Evolutionary conservation across 495 filamentous ascomycete species (phyloP).

Genomic region (Evernia prunastri): DNA sequence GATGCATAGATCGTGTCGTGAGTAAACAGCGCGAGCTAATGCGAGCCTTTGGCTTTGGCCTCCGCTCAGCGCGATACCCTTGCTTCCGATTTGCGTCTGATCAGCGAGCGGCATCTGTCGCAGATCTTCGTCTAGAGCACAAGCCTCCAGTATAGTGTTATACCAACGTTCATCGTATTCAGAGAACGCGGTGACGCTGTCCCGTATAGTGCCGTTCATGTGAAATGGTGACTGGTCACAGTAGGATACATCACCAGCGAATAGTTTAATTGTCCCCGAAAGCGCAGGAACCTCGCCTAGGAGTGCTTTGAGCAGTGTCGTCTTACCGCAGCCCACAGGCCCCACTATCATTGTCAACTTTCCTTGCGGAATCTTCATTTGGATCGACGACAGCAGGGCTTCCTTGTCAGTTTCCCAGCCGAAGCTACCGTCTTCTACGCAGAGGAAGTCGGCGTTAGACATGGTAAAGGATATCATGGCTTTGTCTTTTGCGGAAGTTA

Average conservation of each 20-base stretch:
- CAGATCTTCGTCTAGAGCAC: conserved; percentile 53
- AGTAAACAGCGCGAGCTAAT: conserved; percentile 53
- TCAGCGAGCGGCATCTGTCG: conserved; percentile 49
- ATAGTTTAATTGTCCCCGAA: conserved; percentile 38
- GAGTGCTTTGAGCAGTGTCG: conserved; percentile 50
- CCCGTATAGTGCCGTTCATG: conserved; percentile 51
- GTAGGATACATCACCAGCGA: conserved; percentile 40
- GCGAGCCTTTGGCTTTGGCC: conserved; percentile 62
- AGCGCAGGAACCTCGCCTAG: conserved; percentile 48
- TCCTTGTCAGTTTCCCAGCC: conserved; percentile 45
- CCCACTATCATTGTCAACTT: conserved; percentile 51
- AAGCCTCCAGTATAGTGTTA: conserved; percentile 55
- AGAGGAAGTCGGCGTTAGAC: conserved; percentile 4
- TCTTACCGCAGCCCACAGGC: conserved; percentile 56
- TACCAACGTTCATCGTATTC: conserved; percentile 55
- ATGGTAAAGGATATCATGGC: background rate
- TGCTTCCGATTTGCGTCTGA: conserved; percentile 55
- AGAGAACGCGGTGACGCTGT: conserved; percentile 52
- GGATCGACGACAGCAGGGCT: conserved; percentile 39
- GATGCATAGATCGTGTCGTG: conserved; percentile 46
- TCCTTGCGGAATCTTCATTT: conserved; percentile 35
- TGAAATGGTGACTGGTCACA: conserved; percentile 51
- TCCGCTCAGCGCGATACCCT: conserved; percentile 57
- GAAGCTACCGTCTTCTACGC: conserved; percentile 43
- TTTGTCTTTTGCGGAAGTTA: background rate